Percentiles rank a stretch among this genome's conserved stretches.
phyloP scores from a whole-genome alignment of 768 basidiomycete species.

The Lentinula edodes region DNA sequence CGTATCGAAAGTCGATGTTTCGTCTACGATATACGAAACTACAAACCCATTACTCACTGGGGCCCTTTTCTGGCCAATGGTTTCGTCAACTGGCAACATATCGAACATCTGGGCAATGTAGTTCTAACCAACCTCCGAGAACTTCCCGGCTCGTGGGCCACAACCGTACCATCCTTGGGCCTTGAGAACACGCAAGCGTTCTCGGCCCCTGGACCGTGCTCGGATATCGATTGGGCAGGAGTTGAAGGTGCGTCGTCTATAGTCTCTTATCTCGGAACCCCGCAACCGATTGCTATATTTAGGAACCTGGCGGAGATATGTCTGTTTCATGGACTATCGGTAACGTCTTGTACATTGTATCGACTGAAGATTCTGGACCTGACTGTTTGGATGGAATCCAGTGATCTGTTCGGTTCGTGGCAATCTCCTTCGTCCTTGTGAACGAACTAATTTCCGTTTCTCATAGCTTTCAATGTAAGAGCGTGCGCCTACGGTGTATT shows the following conservation, averaged over 20 bases:
- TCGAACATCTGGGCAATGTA: conserved; percentile 55
- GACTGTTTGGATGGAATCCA: conserved; percentile 10
- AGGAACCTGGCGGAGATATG: conserved; percentile 68
- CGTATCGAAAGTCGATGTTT: conserved; percentile 48
- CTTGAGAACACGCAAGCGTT: conserved; percentile 48
- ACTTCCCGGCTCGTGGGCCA: conserved; percentile 26
- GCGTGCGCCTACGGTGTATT: not conserved
- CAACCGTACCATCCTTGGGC: conserved; percentile 42
- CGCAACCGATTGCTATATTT: not conserved
- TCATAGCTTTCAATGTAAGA: conserved; percentile 45
- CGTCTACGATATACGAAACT: conserved; percentile 64
- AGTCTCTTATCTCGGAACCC: not conserved
- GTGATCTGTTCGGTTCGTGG: conserved; percentile 39
- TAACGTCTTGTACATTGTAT: conserved; percentile 18
- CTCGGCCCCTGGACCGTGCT: conserved; percentile 40
- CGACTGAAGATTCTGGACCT: not conserved
- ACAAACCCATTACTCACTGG: conserved; percentile 43
- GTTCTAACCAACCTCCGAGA: conserved; percentile 48
- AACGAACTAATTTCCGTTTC: not conserved
- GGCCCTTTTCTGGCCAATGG: conserved; percentile 48
- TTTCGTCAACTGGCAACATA: conserved; percentile 56
- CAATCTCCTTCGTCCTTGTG: not conserved
- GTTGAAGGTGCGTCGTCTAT: conserved; percentile 40
- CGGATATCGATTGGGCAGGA: conserved; percentile 62
- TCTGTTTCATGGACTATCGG: conserved; percentile 80